phyloP scores from a whole-genome alignment of 352 stramenopile species.

The Elongisporangium prolatum region DNA sequence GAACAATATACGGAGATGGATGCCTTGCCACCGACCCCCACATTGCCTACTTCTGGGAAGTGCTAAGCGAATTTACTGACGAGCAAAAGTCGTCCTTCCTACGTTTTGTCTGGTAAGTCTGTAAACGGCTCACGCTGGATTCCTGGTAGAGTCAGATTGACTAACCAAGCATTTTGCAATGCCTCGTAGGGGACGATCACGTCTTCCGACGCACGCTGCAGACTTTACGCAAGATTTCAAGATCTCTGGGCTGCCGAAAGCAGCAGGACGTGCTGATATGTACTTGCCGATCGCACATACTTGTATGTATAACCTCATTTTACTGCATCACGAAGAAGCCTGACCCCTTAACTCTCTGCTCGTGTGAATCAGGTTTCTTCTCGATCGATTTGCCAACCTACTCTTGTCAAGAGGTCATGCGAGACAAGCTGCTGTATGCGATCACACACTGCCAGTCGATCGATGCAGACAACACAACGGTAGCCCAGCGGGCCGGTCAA shows the following conservation, averaged over 20 bases:
- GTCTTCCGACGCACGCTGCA: slow-evolving; percentile 84
- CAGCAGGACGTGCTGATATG: slow-evolving; percentile 61
- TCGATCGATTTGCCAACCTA: slow-evolving; percentile 84
- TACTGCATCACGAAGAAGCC: neutral
- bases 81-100: slow-evolving; percentile 90
- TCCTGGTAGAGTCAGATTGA: neutral
- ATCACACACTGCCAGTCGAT: slow-evolving; percentile 88
- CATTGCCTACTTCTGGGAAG: slow-evolving; percentile 90
- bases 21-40: slow-evolving; percentile 84
- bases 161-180: slow-evolving; percentile 10
- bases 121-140: neutral
- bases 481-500: slow-evolving; percentile 82
- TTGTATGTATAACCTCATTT: slow-evolving; percentile 30
- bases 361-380: slow-evolving; percentile 59
- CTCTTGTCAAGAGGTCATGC: slow-evolving; percentile 69
- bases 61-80: slow-evolving; percentile 80
- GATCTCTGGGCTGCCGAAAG: slow-evolving; percentile 81
- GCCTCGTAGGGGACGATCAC: slow-evolving; percentile 58
- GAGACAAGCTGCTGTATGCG: slow-evolving; percentile 81
- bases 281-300: slow-evolving; percentile 86
- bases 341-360: slow-evolving; percentile 3
- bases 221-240: slow-evolving; percentile 90
- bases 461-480: slow-evolving; percentile 85
- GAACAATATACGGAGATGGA: slow-evolving; percentile 89
- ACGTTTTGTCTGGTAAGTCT: slow-evolving; percentile 77